Evolutionary conservation across 2,329 filamentous ascomycete genomes (phyloP), one percentile per base, ranked within the genome.

Genomic region (Hypocrella siamensis): DNA sequence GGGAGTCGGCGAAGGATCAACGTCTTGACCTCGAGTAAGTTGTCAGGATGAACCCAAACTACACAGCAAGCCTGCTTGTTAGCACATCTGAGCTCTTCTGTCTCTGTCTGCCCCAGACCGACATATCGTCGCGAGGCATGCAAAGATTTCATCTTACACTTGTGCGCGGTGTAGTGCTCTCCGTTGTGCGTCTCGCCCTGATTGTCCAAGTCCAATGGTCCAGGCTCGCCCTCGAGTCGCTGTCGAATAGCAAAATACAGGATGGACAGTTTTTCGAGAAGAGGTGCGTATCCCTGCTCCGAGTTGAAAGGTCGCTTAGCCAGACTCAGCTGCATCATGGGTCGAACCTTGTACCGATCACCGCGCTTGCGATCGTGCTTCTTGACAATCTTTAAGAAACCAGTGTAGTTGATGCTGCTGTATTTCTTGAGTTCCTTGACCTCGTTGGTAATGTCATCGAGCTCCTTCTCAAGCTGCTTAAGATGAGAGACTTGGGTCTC

Each of bases 321-420:
- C 46, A 98, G 60, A 46, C 82, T 80, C 46, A 93, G 79, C 58
- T 93, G 82, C 57, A 96, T 76, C 62, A 96, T 76, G 18, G 90
- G 86, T 17, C 84, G 75, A 43, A 96, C 80, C 52, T 79, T 83
- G 63, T 96, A 96, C 32, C 75, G 70, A 42, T 75, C 69, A 34
- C 86, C 86, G 42, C 88, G 72, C 60, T 88, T 92, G 42, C 90
- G 81, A 57, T 98, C 90, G 58, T 98, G 90, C 61, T 98, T 98
- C 74, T 98, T 98, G 35, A 85, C 85, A 30, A 93, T 93, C 66
- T 98, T 98, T 50, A 94, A 70, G 57, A 96, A 93, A 30, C 85
- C 90, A 5, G 90, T 93, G 57, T 94, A 98, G 61, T 98, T 98
- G 61, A 94, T 78, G 41, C 79, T 81, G 56, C 84, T 90, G 60